Evolutionary conservation across 2,329 filamentous ascomycete genomes (phyloP), one percentile per base, ranked within the genome.

Genomic region (Trichoderma pleuroti): DNA sequence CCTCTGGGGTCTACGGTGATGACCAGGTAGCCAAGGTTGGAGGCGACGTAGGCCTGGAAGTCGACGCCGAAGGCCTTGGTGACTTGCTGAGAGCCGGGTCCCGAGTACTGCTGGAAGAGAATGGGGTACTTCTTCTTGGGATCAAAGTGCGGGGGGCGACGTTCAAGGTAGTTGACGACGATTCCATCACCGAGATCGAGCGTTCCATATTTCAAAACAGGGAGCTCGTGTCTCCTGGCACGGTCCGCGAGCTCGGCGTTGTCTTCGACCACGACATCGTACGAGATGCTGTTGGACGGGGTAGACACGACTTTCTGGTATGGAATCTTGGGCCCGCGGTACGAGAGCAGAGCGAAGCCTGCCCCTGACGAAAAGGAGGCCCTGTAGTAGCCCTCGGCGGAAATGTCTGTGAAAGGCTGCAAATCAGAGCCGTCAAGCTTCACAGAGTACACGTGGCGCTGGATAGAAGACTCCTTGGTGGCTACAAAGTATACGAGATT

Each of bases 1-100:
- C 96, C 96, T 64, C 95, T 91, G 21, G 93, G 94, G 79, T 99
- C 96, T 32, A 99, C 91, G 0, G 95, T 98, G 62, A 99, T 92
- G 46, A 98, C 95, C 66, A 99, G 87, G 81, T 99, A 99, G 54
- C 94, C 95, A 1, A 99, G 86, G 24, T 85, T 89, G 0, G 93
- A 91, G 36, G 96, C 94, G 54, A 98, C 84, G 78, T 96, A 98
- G 8, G 93, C 88, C 78, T 98, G 93, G 79, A 97, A 99, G 79
- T 98, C 92, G 71, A 99, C 89, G 11, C 80, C 81, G 82, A 98
- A 99, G 70, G 82, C 87, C 78, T 95, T 94, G 76, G 88, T 86
- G 2, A 99, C 96, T 9, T 88, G 88, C 79, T 99, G 97, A 21
- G 94, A 98, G n/a, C 92, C 93, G 0, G 96, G 96, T 0, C 96